Conservation (phyloP, 2,329 filamentous ascomycete species). For the Pseudocercospora cruenta region DNA sequence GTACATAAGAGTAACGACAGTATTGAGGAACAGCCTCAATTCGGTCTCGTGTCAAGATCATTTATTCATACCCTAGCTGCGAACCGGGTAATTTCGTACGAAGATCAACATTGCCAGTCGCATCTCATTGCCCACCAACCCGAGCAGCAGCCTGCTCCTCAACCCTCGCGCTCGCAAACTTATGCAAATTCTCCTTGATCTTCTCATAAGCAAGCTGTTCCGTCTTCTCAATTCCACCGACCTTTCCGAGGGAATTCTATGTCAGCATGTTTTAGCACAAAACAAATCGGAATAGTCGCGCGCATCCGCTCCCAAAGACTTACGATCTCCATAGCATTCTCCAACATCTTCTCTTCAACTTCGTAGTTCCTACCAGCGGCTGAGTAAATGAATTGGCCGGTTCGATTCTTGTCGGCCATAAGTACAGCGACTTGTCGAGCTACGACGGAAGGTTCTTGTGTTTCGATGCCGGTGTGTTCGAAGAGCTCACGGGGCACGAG, state of each 20-base stretch:
- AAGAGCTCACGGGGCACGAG: constrained; percentile 50
- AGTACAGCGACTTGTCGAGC: constrained; percentile 54
- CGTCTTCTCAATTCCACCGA: neutral
- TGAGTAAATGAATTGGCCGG: constrained; percentile 59
- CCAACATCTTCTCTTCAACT: constrained; percentile 51
- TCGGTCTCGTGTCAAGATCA: neutral
- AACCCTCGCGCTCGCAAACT: neutral
- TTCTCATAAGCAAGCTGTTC: constrained; percentile 4
- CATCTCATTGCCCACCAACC: neutral
- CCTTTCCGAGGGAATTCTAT: constrained; percentile 2
- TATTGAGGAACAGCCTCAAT: neutral
- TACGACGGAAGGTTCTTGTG: constrained; percentile 54
- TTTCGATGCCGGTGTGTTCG: constrained; percentile 44
- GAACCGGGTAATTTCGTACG: too few species aligned
- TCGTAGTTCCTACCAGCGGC: constrained; percentile 55
- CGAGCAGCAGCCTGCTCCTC: neutral
- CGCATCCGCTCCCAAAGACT: too few species aligned
- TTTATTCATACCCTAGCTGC: neutral
- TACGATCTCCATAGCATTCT: constrained; percentile 24
- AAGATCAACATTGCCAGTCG: too few species aligned
- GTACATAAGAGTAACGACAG: neutral
- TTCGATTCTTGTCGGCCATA: constrained; percentile 53
- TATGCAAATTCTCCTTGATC: constrained; percentile 7
- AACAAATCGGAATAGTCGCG: too few species aligned
- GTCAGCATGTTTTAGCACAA: constrained; percentile 1